Conservation (phyloP, 2,329 filamentous ascomycete genomes). For the Colletotrichum orchidophilum region DNA sequence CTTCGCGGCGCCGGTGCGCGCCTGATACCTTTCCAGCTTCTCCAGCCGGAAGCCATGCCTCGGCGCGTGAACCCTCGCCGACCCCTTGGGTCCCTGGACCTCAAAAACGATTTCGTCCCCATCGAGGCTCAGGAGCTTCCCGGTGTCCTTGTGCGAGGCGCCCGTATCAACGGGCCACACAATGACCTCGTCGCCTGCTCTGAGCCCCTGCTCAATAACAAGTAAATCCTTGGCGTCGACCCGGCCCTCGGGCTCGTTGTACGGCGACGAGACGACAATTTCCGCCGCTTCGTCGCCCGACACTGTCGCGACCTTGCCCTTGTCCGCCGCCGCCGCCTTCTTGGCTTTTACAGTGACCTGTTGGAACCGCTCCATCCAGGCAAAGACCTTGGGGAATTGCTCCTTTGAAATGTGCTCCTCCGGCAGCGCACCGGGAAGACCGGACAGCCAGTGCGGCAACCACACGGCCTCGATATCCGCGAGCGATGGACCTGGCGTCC, state of each 20-base stretch:
- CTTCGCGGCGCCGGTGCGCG: conserved; percentile 14
- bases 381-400: conserved; percentile 68
- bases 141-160: conserved; percentile 65
- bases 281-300: conserved; percentile 63
- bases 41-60: conserved; percentile 65
- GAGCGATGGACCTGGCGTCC: conserved; percentile 60
- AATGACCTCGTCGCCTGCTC: conserved; percentile 62
- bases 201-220: conserved; percentile 55
- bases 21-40: conserved; percentile 37
- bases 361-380: conserved; percentile 72
- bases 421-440: conserved; percentile 65
- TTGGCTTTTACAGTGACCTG: conserved; percentile 54
- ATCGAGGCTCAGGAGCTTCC: conserved; percentile 62
- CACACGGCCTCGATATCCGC: conserved; percentile 77
- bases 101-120: conserved; percentile 67
- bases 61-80: conserved; percentile 68
- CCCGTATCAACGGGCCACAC: conserved; percentile 73
- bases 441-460: conserved; percentile 72
- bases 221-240: conserved; percentile 61
- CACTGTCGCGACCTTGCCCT: conserved; percentile 52
- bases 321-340: too few relatives aligned
- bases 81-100: conserved; percentile 50
- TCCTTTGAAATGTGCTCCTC: conserved; percentile 58
- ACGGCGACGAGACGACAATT: conserved; percentile 45
- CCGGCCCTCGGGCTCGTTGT: conserved; percentile 52